Evolutionary conservation across 441 rosid species (phyloP), one percentile per base, ranked within the genome.

Genomic region (Omphalea diandra): DNA sequence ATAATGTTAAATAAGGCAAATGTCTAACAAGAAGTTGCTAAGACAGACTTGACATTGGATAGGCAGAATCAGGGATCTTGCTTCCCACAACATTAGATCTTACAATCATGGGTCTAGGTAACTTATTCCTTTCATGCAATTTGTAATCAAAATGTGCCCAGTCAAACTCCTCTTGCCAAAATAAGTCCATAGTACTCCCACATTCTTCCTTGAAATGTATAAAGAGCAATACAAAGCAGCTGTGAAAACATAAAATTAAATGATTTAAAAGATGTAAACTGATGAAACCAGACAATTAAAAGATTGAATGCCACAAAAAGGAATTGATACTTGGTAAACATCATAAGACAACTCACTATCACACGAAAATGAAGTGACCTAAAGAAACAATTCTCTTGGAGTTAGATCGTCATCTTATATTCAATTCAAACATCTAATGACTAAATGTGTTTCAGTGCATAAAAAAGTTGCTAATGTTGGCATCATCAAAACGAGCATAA

Each of bases 41-140:
- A 71, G 41, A 79, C 65, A 75, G 57, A 87, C 99, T 96, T 89
- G 97, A 77, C 64, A 76, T 60, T 0, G 82, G 81, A 83, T 64
- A 44, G 55, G 80, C 68, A 57, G 86, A 72, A 40, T 83, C 88
- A 47, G 96, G 77, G 38, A 61, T 77, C 61, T 87, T 91, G 71
- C 75, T 47, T 72, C 86, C 93, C 11, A 90, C 91, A 78, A 90
- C 74, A 80, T 87, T 88, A 59, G 91, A 87, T 84, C 82, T 84
- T 11, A 68, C 85, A 44, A 80, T 73, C 9, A 80, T 35, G 32
- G 14, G 36, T 75, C 87, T 84, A 58, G 75, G 46, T 40, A 72
- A 60, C 26, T 79, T 83, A 60, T 63, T 79, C 57, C 5, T 70
- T 35, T 73, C 69, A 46, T 56, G 69, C 60, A 79, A 76, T 47